Evolutionary conservation across 768 basidiomycete species (phyloP).

Genomic region (Gymnopilus junonius): DNA sequence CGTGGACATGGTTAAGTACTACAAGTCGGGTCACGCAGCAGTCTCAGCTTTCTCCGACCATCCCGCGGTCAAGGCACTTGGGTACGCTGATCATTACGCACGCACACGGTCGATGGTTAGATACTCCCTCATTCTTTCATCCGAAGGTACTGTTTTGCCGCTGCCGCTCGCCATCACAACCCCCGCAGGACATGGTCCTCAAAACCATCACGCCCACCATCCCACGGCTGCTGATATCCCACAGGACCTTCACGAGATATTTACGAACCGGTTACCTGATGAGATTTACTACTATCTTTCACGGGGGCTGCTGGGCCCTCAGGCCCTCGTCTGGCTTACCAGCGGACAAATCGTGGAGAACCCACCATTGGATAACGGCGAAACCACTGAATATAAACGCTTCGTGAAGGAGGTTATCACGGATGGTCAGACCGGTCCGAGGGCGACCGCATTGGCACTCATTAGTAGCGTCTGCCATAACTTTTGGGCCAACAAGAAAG

Average conservation of each 20-base stretch:
- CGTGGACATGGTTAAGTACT: slow-evolving; percentile 91
- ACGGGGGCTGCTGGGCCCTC: slow-evolving; percentile 86
- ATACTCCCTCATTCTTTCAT: slow-evolving; percentile 87
- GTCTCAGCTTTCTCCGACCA: slow-evolving; percentile 80
- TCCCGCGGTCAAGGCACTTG: slow-evolving; percentile 76
- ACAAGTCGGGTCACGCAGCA: slow-evolving; percentile 86
- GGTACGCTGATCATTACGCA: slow-evolving; percentile 86
- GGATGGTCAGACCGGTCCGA: slow-evolving; percentile 91
- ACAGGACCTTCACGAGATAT: slow-evolving; percentile 89
- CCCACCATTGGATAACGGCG: slow-evolving; percentile 92
- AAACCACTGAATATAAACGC: slow-evolving; percentile 91
- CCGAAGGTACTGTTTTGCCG: slow-evolving; percentile 82
- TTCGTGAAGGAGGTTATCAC: slow-evolving; percentile 97
- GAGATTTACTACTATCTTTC: slow-evolving; percentile 97
- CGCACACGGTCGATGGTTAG: slow-evolving; percentile 91
- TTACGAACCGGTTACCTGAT: slow-evolving; percentile 92
- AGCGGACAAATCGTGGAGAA: slow-evolving; percentile 84
- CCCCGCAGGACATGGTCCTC: slow-evolving; percentile 51
- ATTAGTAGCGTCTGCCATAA: slow-evolving; percentile 78
- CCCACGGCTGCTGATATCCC: slow-evolving; percentile 90
- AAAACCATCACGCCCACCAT: slow-evolving; percentile 64
- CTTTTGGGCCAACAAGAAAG: slow-evolving; percentile 81
- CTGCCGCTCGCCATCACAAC: slow-evolving; percentile 71
- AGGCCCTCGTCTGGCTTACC: slow-evolving; percentile 94
- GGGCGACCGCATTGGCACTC: slow-evolving; percentile 89